A percentile compares a stretch with the other conserved stretches of the same genome.
phyloP scores from a whole-genome alignment of 805 yeast species.

The Candida nitratophila region DNA sequence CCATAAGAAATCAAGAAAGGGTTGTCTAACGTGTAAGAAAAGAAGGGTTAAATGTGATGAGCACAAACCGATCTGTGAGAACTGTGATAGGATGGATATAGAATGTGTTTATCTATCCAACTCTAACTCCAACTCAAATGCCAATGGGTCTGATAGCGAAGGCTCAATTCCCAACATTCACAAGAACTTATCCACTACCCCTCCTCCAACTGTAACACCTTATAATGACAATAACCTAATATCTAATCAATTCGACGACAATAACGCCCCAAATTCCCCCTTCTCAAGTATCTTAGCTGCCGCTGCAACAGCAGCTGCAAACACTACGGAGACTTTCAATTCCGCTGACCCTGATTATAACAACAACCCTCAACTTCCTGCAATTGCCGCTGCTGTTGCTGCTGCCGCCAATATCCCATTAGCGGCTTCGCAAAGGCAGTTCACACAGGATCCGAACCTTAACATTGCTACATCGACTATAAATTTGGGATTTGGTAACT shows the following conservation, averaged over 20 bases:
- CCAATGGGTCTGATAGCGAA: too few relatives aligned
- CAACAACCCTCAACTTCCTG: background rate
- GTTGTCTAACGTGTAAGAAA: conserved; percentile 84
- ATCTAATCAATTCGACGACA: background rate
- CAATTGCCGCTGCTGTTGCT: background rate
- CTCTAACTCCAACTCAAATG: too few relatives aligned
- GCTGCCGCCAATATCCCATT: background rate
- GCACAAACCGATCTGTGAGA: conserved; percentile 66
- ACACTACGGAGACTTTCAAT: background rate
- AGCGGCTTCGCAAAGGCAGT: background rate
- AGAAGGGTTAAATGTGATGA: conserved; percentile 95
- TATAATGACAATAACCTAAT: too few relatives aligned
- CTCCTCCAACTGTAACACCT: too few relatives aligned
- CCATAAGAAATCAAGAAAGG: conserved; percentile 83
- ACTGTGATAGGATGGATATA: conserved; percentile 73
- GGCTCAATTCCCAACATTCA: too few relatives aligned
- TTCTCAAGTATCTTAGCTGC: conserved; percentile 1
- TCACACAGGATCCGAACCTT: background rate
- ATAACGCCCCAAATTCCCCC: background rate
- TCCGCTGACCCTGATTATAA: background rate
- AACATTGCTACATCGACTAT: background rate
- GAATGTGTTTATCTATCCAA: conserved; percentile 54
- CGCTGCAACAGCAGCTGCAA: background rate
- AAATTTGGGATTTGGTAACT: background rate
- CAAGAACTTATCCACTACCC: too few relatives aligned